These are phyloP conservation scores for Arachnomyces sp. DNA, from an alignment of 2,329 filamentous ascomycete genomes.

Conservation along the genomic window DNA sequence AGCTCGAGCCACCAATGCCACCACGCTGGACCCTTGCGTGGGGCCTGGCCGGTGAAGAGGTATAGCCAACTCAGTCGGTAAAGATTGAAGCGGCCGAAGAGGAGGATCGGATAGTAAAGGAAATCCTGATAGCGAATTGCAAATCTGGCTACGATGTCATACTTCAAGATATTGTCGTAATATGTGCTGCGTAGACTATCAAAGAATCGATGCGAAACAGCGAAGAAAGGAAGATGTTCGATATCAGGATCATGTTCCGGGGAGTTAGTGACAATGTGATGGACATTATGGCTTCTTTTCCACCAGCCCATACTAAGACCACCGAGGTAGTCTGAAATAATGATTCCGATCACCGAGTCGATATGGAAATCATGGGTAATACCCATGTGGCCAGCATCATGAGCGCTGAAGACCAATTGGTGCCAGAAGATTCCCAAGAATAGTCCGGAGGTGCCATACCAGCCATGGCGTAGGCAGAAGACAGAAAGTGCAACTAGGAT, in stretches of 20 bases:
- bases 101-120: constrained; percentile 74
- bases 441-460: constrained; percentile 63
- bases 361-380: constrained; percentile 84
- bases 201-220: constrained; percentile 74
- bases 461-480: constrained; percentile 52
- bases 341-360: constrained; percentile 79
- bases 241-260: constrained; percentile 96
- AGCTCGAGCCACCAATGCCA: constrained; percentile 82
- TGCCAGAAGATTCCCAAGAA: constrained; percentile 86
- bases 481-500: constrained; percentile 58
- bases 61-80: constrained; percentile 76
- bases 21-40: constrained; percentile 66
- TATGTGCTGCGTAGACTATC: constrained; percentile 68
- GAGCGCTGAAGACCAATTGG: constrained; percentile 85
- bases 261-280: constrained; percentile 92
- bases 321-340: constrained; percentile 82
- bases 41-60: constrained; percentile 61
- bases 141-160: constrained; percentile 65
- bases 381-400: constrained; percentile 95
- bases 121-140: constrained; percentile 69
- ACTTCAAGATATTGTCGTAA: constrained; percentile 73
- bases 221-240: constrained; percentile 82
- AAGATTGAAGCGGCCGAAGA: constrained; percentile 79
- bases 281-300: constrained; percentile 93
- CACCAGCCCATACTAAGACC: constrained; percentile 93